Evolutionary conservation across 2,329 filamentous ascomycete species (phyloP).

Genomic region (Aspergillus pseudotamarii): DNA sequence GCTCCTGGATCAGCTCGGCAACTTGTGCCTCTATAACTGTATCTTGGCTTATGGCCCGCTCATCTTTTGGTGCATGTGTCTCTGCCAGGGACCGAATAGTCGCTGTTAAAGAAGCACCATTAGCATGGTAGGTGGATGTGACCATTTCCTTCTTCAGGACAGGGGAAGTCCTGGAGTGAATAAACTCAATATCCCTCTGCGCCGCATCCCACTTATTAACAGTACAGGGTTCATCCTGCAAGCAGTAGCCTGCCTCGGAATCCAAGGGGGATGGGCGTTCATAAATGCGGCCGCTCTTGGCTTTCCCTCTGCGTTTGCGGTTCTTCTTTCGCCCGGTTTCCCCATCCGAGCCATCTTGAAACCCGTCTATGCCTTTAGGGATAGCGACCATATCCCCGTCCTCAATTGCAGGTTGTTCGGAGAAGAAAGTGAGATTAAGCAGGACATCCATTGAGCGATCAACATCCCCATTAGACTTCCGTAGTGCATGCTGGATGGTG

Average conservation of each 20-base stretch:
- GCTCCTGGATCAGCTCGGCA: slow-evolving; percentile 57
- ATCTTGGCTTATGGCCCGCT: slow-evolving; percentile 42
- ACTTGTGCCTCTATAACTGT: slow-evolving; percentile 52
- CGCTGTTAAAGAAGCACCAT: slow-evolving; percentile 56
- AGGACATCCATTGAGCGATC: slow-evolving; percentile 76
- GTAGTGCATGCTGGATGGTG: slow-evolving; percentile 68
- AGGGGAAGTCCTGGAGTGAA: slow-evolving; percentile 55
- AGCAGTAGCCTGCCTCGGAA: slow-evolving; percentile 18
- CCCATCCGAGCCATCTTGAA: slow-evolving; percentile 61
- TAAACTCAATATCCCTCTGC: slow-evolving; percentile 62
- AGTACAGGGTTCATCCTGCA: slow-evolving; percentile 15
- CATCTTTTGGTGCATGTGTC: slow-evolving; percentile 47
- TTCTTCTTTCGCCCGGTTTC: slow-evolving; percentile 44
- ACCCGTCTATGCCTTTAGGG: slow-evolving; percentile 79
- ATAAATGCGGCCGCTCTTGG: slow-evolving; percentile 35
- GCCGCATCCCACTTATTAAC: slow-evolving; percentile 63
- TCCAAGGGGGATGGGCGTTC: slow-evolving; percentile 17
- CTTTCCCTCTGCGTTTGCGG: slow-evolving; percentile 45
- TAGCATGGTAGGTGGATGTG: slow-evolving; percentile 61
- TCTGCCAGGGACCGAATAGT: slow-evolving; percentile 60
- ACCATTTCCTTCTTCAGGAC: slow-evolving; percentile 52
- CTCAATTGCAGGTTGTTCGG: slow-evolving; percentile 62
- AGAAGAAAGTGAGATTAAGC: slow-evolving; percentile 76
- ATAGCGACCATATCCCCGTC: slow-evolving; percentile 47
- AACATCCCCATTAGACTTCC: slow-evolving; percentile 68